Evolutionary conservation across 2,329 filamentous ascomycete species (phyloP), one percentile per base, ranked within the genome.

Genomic region (Fusarium virguliforme): DNA sequence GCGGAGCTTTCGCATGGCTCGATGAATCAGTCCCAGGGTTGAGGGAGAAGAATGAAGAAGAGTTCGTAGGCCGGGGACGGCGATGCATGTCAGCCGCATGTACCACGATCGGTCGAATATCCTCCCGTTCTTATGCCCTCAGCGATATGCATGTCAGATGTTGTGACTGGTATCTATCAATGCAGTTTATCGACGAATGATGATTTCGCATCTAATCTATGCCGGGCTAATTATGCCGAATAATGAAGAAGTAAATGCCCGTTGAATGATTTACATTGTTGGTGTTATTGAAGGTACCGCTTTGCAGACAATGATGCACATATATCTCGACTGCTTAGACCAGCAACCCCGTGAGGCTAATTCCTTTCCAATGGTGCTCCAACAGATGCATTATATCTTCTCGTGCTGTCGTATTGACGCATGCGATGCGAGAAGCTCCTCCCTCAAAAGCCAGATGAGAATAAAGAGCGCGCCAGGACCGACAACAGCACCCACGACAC

Each of bases 1-100:
- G 2, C 78, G 76, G 15, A 80, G 50, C 4, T 61, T 68, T 4
- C 70, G 62, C 65, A 77, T 76, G 26, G 22, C n/a, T 2, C 26
- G 41, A 9, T 51, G 22, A 32, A 32, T 32, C 30, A 32, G 8
- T 9, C 7, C 8, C 30, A 32, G 7, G 30, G 8, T 32, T 8
- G 28, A 35, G 9, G 7, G 13, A 7, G 1, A 18, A n/a, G 46
- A 22, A 38, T 35, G 35, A 40, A 12, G 22, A 38, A 40, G 15
- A n/a, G 32, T 15, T 50, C 46, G n/a, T 24, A 32, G 26, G 55
- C 13, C 38, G 55, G 55, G 55, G 8, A 46, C 12, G 15, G 6
- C 15, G 26, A 26, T 37, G 30, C 9, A 26, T 37, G 30, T 6
- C 7, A n/a, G 22, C 9, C 34, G 26, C 8, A 30, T 38, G 51